Conservation (phyloP, 164 flowering plant genomes). For the Magnolia kwangsiensis region DNA sequence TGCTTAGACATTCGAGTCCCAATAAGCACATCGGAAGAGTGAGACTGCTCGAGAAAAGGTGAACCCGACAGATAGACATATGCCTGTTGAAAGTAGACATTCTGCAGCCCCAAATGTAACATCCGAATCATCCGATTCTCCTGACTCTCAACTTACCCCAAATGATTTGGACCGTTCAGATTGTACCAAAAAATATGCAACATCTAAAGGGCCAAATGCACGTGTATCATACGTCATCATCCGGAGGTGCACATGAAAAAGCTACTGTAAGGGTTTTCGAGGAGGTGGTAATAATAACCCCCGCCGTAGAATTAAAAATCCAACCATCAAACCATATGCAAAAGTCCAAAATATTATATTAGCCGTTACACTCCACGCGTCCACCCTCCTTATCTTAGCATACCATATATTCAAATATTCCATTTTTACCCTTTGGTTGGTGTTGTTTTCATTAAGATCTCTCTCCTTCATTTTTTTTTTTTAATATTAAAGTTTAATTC, state of each 20-base stretch:
- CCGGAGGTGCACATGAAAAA: not conserved
- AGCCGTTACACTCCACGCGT: slow-evolving; percentile 46
- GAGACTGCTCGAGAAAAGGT: no score
- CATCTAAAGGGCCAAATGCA: not conserved
- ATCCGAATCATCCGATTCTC: no score
- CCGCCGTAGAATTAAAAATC: slow-evolving; percentile 1
- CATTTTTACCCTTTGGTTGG: slow-evolving; percentile 1
- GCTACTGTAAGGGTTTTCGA: no score
- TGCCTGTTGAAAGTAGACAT: no score
- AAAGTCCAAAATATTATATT: slow-evolving; percentile 19
- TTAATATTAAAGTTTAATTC: not conserved
- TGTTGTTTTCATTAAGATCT: not conserved
- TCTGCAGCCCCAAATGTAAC: no score
- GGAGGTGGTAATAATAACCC: not conserved
- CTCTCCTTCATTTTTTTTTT: not conserved
- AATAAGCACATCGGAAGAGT: no score
- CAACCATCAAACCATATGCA: slow-evolving; percentile 4
- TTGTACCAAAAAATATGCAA: no score
- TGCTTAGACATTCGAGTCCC: no score
- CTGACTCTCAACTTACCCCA: no score
- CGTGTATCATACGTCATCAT: no score
- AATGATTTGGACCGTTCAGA: no score
- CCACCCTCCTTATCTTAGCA: slow-evolving; percentile 12
- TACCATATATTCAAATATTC: not conserved
- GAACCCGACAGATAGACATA: no score